Evolutionary conservation across 176 grass and related monocot genomes (phyloP), one percentile per base, ranked within the genome.

Genomic region (Carex myosuroides): DNA sequence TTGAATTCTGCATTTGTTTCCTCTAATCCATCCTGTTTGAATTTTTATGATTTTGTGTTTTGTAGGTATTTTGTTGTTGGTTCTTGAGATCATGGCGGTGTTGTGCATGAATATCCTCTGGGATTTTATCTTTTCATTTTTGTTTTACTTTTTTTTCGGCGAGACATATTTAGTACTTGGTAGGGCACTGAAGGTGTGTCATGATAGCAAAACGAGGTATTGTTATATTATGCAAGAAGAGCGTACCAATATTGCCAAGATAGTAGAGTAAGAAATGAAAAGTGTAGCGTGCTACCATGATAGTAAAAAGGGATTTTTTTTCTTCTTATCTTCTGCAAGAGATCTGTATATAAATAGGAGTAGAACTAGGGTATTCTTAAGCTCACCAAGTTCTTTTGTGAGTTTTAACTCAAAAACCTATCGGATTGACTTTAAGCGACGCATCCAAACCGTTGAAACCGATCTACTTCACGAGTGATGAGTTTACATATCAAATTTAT

Each of bases 21-120:
- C 6, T 77, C 16, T 16, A 54, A 50, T 73, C 17, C n/a, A 12
- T 24, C 8, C 1, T 24, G 12, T 56, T 56, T 77, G 2, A 32
- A 55, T 55, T 46, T 30, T 76, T 55, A 55, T 55, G n/a, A 48
- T 12, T 72, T 76, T 30, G 21, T 9, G 1, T 32, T 33, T 84
- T 84, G 66, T 50, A 85, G 83, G 68, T 50, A 29, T 76, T 32
- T 22, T 85, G 70, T 60, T 85, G 83, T 68, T 85, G 83, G 83
- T 78, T 77, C 20, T 13, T 26, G 12, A 62, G 17, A 52, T 37
- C 67, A 46, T 64, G 69, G 65, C 5, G 75, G 30, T 42, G 22
- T 77, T 82, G 80, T 41, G 24, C 39, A 55, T 83, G 39, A 50
- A 67, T 16, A 29, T 52, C 26, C 41, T 65, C 80, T 14, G 42